These are phyloP conservation scores for Marasmius fiardii DNA, from an alignment of 1,284 basidiomycete genomes.

Conservation along the genomic window DNA sequence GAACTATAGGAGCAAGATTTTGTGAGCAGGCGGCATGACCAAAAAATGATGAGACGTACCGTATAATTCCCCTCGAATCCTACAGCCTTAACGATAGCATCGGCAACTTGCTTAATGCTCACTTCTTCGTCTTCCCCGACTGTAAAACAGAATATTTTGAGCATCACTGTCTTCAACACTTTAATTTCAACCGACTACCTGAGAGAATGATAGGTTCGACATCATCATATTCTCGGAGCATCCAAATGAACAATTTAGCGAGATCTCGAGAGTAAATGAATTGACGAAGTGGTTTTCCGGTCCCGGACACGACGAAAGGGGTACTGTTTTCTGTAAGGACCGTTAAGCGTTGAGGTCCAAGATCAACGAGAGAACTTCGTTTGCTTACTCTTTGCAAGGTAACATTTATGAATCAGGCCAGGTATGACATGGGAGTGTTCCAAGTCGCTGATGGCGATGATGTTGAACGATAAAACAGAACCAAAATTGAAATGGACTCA, in stretches of 20 bases:
- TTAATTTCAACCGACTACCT: no score
- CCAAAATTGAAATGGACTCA: conserved; percentile 29
- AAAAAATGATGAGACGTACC: conserved; percentile 32
- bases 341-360: not conserved
- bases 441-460: no score
- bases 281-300: conserved; percentile 85
- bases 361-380: not conserved
- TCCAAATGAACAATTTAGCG: conserved; percentile 91
- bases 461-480: no score
- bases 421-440: conserved; percentile 90
- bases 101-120: conserved; percentile 81
- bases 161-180: no score
- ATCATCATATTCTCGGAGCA: conserved; percentile 82
- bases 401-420: conserved; percentile 85
- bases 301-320: conserved; percentile 80
- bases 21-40: not conserved
- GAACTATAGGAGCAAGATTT: conserved; percentile 38
- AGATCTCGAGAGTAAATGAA: conserved; percentile 94
- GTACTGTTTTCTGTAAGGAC: conserved; percentile 66
- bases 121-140: conserved; percentile 90
- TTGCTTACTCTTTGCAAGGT: conserved; percentile 75
- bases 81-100: conserved; percentile 79
- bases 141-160: no score
- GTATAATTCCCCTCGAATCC: conserved; percentile 71
- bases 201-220: conserved; percentile 89